A percentile compares a stretch with the other conserved stretches of the same genome.
phyloP scores from a whole-genome alignment of 148 eudicot species.

The Amaranthus palmeri region DNA sequence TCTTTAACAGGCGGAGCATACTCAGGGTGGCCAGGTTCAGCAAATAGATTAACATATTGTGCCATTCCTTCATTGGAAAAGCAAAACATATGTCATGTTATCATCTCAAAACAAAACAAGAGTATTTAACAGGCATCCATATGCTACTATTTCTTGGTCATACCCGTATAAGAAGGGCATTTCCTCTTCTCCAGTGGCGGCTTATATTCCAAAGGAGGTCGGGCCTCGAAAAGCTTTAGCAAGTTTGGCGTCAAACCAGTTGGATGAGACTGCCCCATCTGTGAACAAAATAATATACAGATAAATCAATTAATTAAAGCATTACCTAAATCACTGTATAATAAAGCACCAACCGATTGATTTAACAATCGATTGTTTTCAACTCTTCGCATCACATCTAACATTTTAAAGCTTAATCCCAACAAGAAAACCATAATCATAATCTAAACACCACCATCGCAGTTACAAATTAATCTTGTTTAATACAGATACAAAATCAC shows the following conservation, averaged over 20 bases:
- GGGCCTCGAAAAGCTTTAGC: conserved; percentile 89
- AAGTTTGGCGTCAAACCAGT: conserved; percentile 82
- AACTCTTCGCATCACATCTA: background rate
- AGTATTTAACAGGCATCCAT: background rate
- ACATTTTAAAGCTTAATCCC: background rate
- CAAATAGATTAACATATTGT: conserved; percentile 73
- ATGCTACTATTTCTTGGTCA: no score
- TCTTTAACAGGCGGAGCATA: conserved; percentile 79
- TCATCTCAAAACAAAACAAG: background rate
- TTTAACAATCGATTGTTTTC: background rate
- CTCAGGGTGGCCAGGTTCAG: conserved; percentile 82
- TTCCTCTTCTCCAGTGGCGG: conserved; percentile 94
- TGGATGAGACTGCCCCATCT: conserved; percentile 95
- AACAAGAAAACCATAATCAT: background rate
- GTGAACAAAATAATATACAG: conserved; percentile 3
- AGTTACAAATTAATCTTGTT: conserved; percentile 10
- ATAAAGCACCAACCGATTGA: background rate
- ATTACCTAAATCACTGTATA: background rate
- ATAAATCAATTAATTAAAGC: background rate
- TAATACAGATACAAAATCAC: background rate
- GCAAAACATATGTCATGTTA: conserved; percentile 1
- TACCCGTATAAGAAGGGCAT: conserved; percentile 87
- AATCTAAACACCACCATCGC: background rate
- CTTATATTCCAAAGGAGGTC: conserved; percentile 83
- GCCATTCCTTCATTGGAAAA: conserved; percentile 65